Evolutionary conservation across 768 basidiomycete species (phyloP).

Genomic region (Termitomyces titanicus): DNA sequence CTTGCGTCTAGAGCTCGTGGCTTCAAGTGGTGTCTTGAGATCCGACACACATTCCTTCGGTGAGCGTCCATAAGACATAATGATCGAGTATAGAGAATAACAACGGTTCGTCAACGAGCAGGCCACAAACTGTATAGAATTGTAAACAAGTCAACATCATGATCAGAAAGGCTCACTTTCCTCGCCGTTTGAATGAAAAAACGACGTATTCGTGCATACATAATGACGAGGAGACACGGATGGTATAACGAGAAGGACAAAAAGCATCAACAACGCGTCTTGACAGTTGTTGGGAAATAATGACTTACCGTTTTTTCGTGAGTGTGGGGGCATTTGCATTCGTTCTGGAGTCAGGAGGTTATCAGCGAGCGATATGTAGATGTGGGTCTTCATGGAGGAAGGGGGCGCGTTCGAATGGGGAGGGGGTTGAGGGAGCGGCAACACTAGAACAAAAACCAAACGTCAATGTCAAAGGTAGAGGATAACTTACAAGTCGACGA

Average conservation of each 20-base stretch:
- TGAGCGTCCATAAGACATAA: too few relatives aligned
- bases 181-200: neutral
- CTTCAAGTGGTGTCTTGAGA: too few relatives aligned
- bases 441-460: neutral
- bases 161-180: neutral
- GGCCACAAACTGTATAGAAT: too few relatives aligned
- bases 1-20: neutral
- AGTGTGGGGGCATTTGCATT: neutral
- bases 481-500: neutral
- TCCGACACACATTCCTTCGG: too few relatives aligned
- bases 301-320: constrained; percentile 1
- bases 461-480: neutral
- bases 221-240: neutral
- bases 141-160: too few relatives aligned
- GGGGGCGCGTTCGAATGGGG: neutral
- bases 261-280: neutral
- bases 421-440: neutral
- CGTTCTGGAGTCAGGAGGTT: too few relatives aligned
- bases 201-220: neutral
- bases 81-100: too few relatives aligned
- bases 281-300: too few relatives aligned
- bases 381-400: neutral
- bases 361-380: neutral
- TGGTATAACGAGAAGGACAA: neutral
- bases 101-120: too few relatives aligned